Evolutionary conservation across 495 filamentous ascomycete species (phyloP), one percentile per base, ranked within the genome.

Genomic region (Stereocaulon alpinum): DNA sequence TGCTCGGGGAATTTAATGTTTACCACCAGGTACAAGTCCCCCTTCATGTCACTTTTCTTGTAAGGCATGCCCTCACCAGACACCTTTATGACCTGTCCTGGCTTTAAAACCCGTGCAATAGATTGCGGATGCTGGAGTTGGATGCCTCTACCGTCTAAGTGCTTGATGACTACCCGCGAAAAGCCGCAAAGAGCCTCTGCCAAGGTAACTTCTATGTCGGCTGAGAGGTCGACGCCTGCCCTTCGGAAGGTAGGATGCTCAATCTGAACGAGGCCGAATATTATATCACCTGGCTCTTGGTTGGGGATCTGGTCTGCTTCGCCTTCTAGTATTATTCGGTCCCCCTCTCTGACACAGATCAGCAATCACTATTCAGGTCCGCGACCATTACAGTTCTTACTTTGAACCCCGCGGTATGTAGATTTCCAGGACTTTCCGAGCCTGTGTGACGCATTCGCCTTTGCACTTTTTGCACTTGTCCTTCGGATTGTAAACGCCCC

Each of bases 391-490:
- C 34, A 56, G n/a, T 12, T 62, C 75, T 65, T 65, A 80, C 76
- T 81, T 83, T 40, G 91, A 86, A 47, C 93, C 93, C 42, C 86
- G 85, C 34, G 93, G 90, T 59, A 98, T 95, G 73, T 96, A 97
- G 41, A 98, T 83, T 72, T 98, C 94, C 47, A 98, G 73, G 14
- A 93, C 86, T 75, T 97, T 98, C 72, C 86, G 92, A 69, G 89
- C 85, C 68, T 88, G 83, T 37, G 79, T 76, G 4, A 88, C 87
- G 54, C 87, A 81, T 68, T 86, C 84, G 48, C 93, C 93, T 74
- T 96, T 96, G 81, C 94, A 98, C 77, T 94, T 96, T 78, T 91
- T 94, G 78, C 93, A 98, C 69, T 87, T 86, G 62, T 98, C 93
- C 76, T 96, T 96, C 63, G 93, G 89, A 71, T 87, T 87, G 77